These are phyloP conservation scores for Fraxinus ornus DNA, from an alignment of 305 asterid species.

Conservation along the genomic window DNA sequence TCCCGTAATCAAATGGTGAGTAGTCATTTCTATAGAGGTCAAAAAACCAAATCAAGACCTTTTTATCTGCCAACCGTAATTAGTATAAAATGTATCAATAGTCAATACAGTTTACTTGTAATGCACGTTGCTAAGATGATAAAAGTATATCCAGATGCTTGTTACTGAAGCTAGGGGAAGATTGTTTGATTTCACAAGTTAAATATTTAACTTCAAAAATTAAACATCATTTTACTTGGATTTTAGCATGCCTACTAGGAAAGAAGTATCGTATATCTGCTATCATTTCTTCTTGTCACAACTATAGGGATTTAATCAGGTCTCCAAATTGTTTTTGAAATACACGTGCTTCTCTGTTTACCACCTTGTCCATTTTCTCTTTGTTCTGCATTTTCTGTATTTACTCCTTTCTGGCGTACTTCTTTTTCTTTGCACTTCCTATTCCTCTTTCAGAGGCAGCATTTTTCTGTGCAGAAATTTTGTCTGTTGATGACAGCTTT, in stretches of 20 bases:
- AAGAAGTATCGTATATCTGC: not conserved
- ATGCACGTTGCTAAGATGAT: not conserved
- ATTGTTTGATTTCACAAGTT: not conserved
- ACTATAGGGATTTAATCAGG: not conserved
- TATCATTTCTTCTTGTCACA: not conserved
- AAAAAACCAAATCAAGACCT: not conserved
- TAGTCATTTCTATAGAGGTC: not conserved
- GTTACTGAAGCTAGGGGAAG: not conserved
- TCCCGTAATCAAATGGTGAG: constrained; percentile 27
- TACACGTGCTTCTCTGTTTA: not conserved
- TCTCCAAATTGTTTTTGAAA: not conserved
- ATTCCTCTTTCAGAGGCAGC: not conserved
- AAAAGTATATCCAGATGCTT: not conserved
- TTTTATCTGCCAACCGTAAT: not conserved
- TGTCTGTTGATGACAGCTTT: not conserved
- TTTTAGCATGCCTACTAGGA: not conserved
- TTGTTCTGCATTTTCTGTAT: not conserved
- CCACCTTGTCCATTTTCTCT: not conserved
- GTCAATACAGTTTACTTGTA: not conserved
- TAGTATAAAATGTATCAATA: not conserved
- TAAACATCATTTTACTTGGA: not conserved
- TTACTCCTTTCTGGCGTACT: not conserved
- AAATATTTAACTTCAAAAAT: not conserved
- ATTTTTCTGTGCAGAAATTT: not conserved
- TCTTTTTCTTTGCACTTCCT: not conserved